A percentile compares a stretch with the other conserved stretches of the same genome.
Evolutionary conservation across 306 rosid species (phyloP).

Genomic region (Carpinus viminea): DNA sequence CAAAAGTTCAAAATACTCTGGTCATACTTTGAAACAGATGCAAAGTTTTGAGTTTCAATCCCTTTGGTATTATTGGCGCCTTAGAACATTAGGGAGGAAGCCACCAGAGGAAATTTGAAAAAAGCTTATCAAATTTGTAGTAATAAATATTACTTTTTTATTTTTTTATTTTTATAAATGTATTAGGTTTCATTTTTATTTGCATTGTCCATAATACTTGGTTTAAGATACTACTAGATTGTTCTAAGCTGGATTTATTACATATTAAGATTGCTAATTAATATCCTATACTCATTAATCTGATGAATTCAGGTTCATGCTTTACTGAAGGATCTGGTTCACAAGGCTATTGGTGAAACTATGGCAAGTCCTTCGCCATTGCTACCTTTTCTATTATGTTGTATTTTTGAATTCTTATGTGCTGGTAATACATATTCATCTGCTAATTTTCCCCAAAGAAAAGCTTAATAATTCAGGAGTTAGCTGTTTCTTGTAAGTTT

Average conservation of each 20-base stretch:
- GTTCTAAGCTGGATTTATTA: background rate
- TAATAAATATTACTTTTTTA: too few species aligned
- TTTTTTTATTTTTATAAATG: background rate
- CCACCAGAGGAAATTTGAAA: background rate
- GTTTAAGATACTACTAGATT: background rate
- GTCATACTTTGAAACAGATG: background rate
- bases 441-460: background rate
- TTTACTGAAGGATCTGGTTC: conserved; percentile 71
- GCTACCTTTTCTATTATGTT: background rate
- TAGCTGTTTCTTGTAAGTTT: background rate
- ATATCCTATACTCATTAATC: background rate
- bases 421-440: background rate
- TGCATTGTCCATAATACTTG: background rate
- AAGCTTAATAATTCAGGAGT: background rate
- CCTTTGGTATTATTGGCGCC: background rate
- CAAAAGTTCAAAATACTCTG: background rate
- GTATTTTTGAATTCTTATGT: background rate
- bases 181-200: background rate
- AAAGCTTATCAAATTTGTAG: background rate
- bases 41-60: background rate
- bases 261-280: background rate
- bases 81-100: background rate
- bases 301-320: conserved; percentile 59
- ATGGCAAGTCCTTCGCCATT: conserved; percentile 43
- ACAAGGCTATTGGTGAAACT: conserved; percentile 77